Evolutionary conservation across 129 eudicot genomes (phyloP).

Genomic region (Centaurea solstitialis): DNA sequence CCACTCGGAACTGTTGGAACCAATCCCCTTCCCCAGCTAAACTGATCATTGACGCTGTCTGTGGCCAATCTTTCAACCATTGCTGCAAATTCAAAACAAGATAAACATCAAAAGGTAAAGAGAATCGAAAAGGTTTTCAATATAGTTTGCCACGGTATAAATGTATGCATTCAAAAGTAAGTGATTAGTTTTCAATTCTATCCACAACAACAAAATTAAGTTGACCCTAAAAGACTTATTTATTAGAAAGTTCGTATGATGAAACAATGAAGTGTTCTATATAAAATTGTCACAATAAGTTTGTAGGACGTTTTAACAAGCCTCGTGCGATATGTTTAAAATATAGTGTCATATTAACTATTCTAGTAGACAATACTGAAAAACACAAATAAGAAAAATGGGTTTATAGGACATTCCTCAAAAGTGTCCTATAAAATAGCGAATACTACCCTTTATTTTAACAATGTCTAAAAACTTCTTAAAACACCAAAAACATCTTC

Average conservation of each 20-base stretch:
- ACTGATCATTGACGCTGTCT: constrained; percentile 73
- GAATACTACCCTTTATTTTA: not conserved
- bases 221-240: not conserved
- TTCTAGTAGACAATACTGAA: not conserved
- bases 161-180: not conserved
- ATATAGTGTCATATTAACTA: not conserved
- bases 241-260: not conserved
- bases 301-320: not conserved
- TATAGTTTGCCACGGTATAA: not conserved
- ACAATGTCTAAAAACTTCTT: not conserved
- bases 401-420: not conserved
- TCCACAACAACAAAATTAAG: not conserved
- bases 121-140: not conserved
- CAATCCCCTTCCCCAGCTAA: constrained; percentile 87
- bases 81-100: constrained; percentile 40
- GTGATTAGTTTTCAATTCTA: not conserved
- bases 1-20: constrained; percentile 81
- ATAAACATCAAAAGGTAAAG: not conserved
- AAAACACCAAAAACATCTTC: not conserved
- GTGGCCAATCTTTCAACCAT: constrained; percentile 91
- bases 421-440: not conserved
- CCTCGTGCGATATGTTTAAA: not conserved
- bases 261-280: not conserved
- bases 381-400: not conserved
- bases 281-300: not conserved